These are phyloP conservation scores for Crotalaria pallida DNA, from an alignment of 306 rosid species.

Conservation along the genomic window DNA sequence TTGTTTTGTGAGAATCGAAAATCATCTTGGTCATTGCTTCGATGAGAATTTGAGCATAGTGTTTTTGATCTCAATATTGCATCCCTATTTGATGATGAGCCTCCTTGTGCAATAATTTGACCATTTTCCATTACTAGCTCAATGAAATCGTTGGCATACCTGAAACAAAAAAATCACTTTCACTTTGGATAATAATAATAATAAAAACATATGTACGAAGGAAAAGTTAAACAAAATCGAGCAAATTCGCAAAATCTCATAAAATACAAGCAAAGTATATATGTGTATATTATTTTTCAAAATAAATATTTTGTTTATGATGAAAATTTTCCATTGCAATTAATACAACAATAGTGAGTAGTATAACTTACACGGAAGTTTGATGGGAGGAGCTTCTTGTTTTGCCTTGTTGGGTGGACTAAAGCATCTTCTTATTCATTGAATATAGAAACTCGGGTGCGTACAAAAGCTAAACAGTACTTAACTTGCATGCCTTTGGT, in stretches of 20 bases:
- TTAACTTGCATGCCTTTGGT: neutral
- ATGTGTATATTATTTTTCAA: no score
- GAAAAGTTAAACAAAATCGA: no score
- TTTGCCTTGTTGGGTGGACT: slow-evolving; percentile 18
- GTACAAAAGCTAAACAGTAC: neutral
- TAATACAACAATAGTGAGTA: no score
- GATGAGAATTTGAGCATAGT: slow-evolving; percentile 8
- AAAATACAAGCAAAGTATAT: no score
- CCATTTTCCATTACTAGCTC: slow-evolving; percentile 44
- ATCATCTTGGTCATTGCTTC: slow-evolving; percentile 4
- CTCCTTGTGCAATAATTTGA: slow-evolving; percentile 19
- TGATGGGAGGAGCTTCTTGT: slow-evolving; percentile 19
- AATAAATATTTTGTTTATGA: no score
- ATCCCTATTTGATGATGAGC: slow-evolving; percentile 4
- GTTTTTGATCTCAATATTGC: no score
- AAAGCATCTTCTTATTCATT: slow-evolving; percentile 20
- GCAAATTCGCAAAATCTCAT: no score
- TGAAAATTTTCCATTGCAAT: no score
- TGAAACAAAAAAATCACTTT: slow-evolving; percentile 16
- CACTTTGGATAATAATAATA: neutral
- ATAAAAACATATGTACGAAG: no score
- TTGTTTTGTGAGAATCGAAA: neutral
- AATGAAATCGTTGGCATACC: slow-evolving; percentile 27
- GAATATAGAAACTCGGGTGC: neutral
- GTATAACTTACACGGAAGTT: slow-evolving; percentile 30